Percentiles rank a stretch among this genome's conserved stretches.
phyloP scores from a whole-genome alignment of 805 yeast genomes.

The Kluyveromyces dobzhanskii region DNA sequence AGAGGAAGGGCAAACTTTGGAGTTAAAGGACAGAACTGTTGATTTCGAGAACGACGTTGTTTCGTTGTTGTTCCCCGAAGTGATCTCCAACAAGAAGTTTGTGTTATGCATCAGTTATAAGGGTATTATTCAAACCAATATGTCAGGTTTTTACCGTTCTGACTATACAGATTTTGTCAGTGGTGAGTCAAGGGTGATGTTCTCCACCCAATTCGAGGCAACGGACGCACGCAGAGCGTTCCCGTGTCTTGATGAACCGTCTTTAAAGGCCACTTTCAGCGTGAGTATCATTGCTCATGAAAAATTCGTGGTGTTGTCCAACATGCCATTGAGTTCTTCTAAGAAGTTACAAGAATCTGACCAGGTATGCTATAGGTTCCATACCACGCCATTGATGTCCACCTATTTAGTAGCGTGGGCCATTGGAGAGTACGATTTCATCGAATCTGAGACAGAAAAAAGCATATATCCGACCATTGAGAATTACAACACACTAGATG shows the following conservation, averaged over 20 bases:
- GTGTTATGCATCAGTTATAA: slow-evolving; percentile 46
- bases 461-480: slow-evolving; percentile 10
- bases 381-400: slow-evolving; percentile 65
- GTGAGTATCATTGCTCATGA: slow-evolving; percentile 46
- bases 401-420: slow-evolving; percentile 68
- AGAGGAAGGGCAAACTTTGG: slow-evolving; percentile 12
- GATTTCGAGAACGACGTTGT: slow-evolving; percentile 45
- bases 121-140: slow-evolving; percentile 54
- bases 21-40: slow-evolving; percentile 7
- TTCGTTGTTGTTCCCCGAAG: slow-evolving; percentile 38
- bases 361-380: slow-evolving; percentile 42
- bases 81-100: slow-evolving; percentile 26
- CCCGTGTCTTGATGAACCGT: slow-evolving; percentile 71
- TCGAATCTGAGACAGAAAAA: slow-evolving; percentile 41
- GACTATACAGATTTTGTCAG: slow-evolving; percentile 42
- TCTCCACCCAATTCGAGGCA: slow-evolving; percentile 48
- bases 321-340: slow-evolving; percentile 49
- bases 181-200: slow-evolving; percentile 21
- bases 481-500: slow-evolving; percentile 10
- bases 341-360: slow-evolving; percentile 28
- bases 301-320: slow-evolving; percentile 52
- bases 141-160: slow-evolving; percentile 71
- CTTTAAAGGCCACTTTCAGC: slow-evolving; percentile 57
- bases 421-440: slow-evolving; percentile 58
- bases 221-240: slow-evolving; percentile 73